Evolutionary conservation across 2,329 filamentous ascomycete species (phyloP), one percentile per base, ranked within the genome.

Genomic region (Cladosporium sp.): DNA sequence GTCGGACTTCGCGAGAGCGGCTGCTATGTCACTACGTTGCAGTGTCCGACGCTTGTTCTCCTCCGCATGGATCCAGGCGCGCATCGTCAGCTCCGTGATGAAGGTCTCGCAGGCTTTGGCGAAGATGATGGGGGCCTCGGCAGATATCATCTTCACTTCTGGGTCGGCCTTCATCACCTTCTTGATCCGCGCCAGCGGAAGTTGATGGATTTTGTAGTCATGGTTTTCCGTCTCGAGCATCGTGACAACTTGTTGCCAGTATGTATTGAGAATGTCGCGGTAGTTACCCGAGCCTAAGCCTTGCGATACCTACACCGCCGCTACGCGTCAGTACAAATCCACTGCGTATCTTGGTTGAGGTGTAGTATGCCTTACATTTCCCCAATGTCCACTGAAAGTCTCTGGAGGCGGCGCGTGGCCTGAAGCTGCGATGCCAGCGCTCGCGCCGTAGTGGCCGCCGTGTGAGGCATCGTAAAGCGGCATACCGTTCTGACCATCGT

Each of bases 81-180:
- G 89, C 93, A 98, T 98, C 7, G 93, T 98, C 56, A 98, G 78
- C 72, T 98, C 93, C 7, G 66, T 68, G 67, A 98, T 98, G 74
- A 98, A 98, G 67, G 97, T 96, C 68, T 98, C 93, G 72, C 93
- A 97, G 35, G 92, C 93, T 72, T 98, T 98, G 48, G 93, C 93
- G 66, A 98, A 98, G 11, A 98, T 78, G 62, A 98, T 98, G 1
- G 93, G 93, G 1, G 93, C 93, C 73, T 98, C 93, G 8, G 93
- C 93, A 3, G 91, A 97, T 58, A 98, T 98, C 93, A 98, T 98
- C 77, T 98, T 98, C 44, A 98, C 93, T 65, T 98, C 93, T 0
- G 93, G 93, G 62, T 98, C 93, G 1, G 93, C 93, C 74, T 98
- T 98, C 93, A 98, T 98, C 60, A 98, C 93, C 72, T 98, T 98